These are phyloP conservation scores for Boletales sp. DNA, from an alignment of 768 basidiomycete genomes.

Conservation along the genomic window DNA sequence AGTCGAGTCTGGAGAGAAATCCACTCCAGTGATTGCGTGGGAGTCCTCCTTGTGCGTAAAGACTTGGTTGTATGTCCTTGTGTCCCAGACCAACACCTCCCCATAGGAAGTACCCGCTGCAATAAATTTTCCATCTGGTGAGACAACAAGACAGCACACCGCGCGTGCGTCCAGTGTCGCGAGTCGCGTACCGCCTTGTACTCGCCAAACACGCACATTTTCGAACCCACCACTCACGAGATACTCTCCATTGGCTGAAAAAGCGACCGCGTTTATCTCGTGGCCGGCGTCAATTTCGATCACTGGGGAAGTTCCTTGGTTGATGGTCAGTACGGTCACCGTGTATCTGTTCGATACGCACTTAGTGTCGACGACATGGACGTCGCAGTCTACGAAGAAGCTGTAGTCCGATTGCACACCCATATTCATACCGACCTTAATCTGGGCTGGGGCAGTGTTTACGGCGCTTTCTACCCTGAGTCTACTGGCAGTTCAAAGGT, in stretches of 20 bases:
- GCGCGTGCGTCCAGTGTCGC: neutral
- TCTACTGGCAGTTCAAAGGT: no score
- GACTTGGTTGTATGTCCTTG: neutral
- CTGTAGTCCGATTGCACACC: no score
- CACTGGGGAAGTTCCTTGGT: neutral
- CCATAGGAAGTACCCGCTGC: neutral
- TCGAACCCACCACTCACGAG: neutral
- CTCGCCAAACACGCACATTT: neutral
- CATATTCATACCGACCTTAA: no score
- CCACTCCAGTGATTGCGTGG: neutral
- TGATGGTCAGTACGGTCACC: neutral
- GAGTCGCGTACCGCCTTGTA: neutral
- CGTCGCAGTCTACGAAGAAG: no score
- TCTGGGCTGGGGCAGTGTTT: no score
- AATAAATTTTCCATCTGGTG: neutral
- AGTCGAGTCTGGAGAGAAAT: slow-evolving; percentile 1
- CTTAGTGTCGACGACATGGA: no score
- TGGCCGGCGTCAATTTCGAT: neutral
- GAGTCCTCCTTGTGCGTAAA: neutral
- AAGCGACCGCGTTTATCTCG: neutral
- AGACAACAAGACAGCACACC: neutral
- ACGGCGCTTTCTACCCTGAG: no score
- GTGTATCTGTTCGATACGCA: no score
- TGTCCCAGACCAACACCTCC: neutral
- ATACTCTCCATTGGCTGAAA: neutral